Evolutionary conservation across 2,329 filamentous ascomycete genomes (phyloP).

Genomic region (Cladosporium sp.): DNA sequence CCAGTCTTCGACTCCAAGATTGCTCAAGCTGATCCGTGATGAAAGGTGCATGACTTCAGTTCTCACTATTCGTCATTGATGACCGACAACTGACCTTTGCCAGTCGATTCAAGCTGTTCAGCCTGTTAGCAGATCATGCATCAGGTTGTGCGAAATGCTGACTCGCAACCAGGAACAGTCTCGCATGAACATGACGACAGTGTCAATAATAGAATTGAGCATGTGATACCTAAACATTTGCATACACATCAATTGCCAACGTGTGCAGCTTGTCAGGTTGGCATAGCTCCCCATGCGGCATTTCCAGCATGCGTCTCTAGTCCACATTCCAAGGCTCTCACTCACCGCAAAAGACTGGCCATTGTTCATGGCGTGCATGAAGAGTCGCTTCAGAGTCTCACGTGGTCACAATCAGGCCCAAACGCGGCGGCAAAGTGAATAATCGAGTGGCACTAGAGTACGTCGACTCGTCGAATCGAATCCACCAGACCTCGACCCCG

Average conservation of each 20-base stretch:
- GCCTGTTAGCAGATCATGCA: background rate
- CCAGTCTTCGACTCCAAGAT: background rate
- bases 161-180: background rate
- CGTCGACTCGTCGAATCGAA: background rate
- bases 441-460: conserved; percentile 9
- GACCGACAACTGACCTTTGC: background rate
- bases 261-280: background rate
- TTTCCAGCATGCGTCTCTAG: background rate
- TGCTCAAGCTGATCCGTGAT: background rate
- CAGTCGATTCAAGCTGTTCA: background rate
- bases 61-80: background rate
- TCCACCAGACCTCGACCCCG: background rate
- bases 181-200: background rate
- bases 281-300: background rate
- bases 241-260: background rate
- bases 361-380: conserved; percentile 1
- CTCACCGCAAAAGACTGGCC: background rate
- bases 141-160: background rate
- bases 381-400: background rate
- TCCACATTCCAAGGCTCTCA: background rate
- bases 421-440: conserved; percentile 7
- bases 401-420: conserved; percentile 3
- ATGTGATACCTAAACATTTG: background rate
- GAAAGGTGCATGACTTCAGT: background rate
- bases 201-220: background rate